Base-by-base conservation (phyloP, 1,284 basidiomycete genomes). In the Sporisorium exsertum region DNA sequence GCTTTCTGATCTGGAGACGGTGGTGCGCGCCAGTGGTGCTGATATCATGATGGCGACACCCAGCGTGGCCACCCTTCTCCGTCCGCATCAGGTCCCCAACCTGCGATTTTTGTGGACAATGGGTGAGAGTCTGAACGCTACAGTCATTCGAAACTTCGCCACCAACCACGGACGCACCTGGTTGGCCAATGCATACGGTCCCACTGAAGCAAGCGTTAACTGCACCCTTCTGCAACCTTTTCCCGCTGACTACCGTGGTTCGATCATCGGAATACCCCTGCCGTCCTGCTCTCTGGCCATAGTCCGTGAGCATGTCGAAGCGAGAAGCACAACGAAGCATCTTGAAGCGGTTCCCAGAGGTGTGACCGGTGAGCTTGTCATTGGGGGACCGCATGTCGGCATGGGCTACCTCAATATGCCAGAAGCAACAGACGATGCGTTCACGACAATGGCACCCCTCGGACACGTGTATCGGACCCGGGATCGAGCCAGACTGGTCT, bases 21-120 rank as follows among this genome's bases (percentile, higher is more conserved):
- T 57, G 29, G 67, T 70, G 51, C 45, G 27, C 6, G 24, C n/a
- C 12, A 59, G 54, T 26, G 49, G 32, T 4, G 67, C 67, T n/a
- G 55, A 56, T 20, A 70, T 70, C 57, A 70, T 70, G 67, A 70
- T 70, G 67, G 61, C 62, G n/a, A 70, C 67, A 20, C 67, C 67
- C 22, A 70, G 62, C 29, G 47, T 70, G 13, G 67, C 67, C 26
- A 60, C 56, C 6, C 53, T 70, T 18, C 58, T 70, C 10, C 27
- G 35, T 16, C 67, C 55, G 16, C 20, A 46, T 2, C 43, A 47
- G 18, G 42, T 70, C 8, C 62, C 67, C 16, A 64, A 40, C 6
- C 32, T 70, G 32, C 51, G 50, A 3, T 55, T 37, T 20, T 43
- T 70, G n/a, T 70, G 67, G 67, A 70, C 67, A 3, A 70, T 70